Conservation (phyloP, 768 basidiomycete species). For the Galerina sulciceps region DNA sequence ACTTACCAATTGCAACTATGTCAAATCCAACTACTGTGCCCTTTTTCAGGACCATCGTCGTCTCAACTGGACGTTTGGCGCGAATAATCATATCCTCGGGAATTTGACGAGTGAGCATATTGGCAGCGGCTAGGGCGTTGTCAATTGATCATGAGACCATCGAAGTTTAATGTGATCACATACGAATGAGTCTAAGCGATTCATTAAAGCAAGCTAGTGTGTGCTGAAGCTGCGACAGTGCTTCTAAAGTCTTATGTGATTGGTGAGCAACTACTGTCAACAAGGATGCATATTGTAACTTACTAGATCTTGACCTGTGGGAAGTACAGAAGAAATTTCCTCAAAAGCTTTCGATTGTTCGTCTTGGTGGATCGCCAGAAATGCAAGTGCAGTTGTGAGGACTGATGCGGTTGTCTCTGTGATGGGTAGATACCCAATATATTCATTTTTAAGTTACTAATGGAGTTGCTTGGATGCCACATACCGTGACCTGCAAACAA, state of each 20-base stretch:
- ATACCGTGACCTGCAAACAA: slow-evolving; percentile 31
- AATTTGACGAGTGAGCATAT: slow-evolving; percentile 3
- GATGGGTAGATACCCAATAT: neutral
- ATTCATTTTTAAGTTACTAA: neutral
- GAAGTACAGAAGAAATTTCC: slow-evolving; percentile 6
- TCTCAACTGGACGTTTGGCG: slow-evolving; percentile 3
- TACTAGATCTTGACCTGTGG: slow-evolving; percentile 5
- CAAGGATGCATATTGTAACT: neutral
- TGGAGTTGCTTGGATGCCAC: neutral
- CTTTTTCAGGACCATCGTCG: slow-evolving; percentile 3
- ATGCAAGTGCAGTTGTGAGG: slow-evolving; percentile 4
- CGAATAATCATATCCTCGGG: slow-evolving; percentile 11
- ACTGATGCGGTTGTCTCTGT: slow-evolving; percentile 14
- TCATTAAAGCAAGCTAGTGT: slow-evolving; percentile 15
- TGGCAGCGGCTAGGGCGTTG: slow-evolving; percentile 3
- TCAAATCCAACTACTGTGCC: slow-evolving; percentile 2
- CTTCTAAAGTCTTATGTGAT: neutral
- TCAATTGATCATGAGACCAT: neutral
- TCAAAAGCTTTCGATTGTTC: slow-evolving; percentile 12
- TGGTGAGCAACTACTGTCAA: neutral
- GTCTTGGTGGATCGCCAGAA: slow-evolving; percentile 8
- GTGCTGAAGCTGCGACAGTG: slow-evolving; percentile 3
- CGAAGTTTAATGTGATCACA: neutral
- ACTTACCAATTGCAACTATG: slow-evolving; percentile 9
- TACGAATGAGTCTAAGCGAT: slow-evolving; percentile 12